Evolutionary conservation across 345 rosid species (phyloP), one percentile per base, ranked within the genome.

Genomic region (Gossypium mustelinum): DNA sequence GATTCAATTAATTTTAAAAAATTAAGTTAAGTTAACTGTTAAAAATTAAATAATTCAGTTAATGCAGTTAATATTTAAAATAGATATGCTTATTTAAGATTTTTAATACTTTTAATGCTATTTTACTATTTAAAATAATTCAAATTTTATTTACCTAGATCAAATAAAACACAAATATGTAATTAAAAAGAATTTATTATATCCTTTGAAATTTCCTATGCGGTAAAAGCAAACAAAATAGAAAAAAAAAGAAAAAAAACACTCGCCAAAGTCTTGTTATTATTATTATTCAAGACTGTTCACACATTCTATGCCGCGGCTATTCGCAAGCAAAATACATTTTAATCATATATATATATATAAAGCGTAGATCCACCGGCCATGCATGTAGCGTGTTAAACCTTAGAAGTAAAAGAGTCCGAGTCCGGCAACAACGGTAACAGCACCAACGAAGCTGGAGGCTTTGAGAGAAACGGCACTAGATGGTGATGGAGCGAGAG

Each of bases 371-470:
- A 12, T 51, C 55, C 57, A 54, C 57, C 9, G 0, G 22, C 13
- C 72, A 18, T 75, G 72, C 24, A 41, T 16, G 27, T 24, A 17
- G 34, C 60, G 24, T 9, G 57, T 17, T 20, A 57, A 41, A 75
- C 73, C 58, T 76, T 50, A 72, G 72, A 75, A 76, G 62, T 75
- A 75, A 75, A 81, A 73, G 63, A 73, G 44, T 2, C 57, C 74
- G 52, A 73, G 51, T 2, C 57, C 72, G 7, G 63, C 81, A 50
- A 48, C 59, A 0, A 56, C 77, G 11, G 74, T 81, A 5, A 48
- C 72, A 43, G 58, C 79, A 4, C 62, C 62, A n/a, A 60, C 17
- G n/a, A 75, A 22, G 22, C 55, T 72, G 2, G 77, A 72, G 72
- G 70, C 51, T 70, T 73, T 60, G n/a, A 78, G 62, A 68, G 73